phyloP scores from a whole-genome alignment of 768 basidiomycete genomes.

The Tricholoma furcatifolium region DNA sequence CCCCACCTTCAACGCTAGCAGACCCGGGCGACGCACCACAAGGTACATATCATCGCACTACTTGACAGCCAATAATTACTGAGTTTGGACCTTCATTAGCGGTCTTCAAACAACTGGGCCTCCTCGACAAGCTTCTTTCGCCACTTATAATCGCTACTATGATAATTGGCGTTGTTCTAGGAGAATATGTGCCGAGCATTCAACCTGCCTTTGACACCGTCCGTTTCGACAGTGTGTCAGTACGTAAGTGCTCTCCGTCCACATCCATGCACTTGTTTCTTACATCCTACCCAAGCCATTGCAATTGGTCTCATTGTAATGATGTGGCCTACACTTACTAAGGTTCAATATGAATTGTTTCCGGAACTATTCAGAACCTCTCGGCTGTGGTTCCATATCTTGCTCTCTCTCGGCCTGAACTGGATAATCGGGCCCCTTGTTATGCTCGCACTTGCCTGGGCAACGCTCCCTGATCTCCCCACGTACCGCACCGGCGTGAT shows the following conservation, averaged over 20 bases:
- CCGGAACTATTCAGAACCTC: slow-evolving; percentile 51
- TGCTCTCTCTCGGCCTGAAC: slow-evolving; percentile 67
- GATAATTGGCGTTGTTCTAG: slow-evolving; percentile 76
- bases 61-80: neutral
- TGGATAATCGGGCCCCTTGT: slow-evolving; percentile 81
- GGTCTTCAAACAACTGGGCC: slow-evolving; percentile 20
- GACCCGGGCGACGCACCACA: slow-evolving; percentile 13
- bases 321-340: slow-evolving; percentile 83
- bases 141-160: slow-evolving; percentile 66
- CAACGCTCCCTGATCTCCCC: slow-evolving; percentile 76
- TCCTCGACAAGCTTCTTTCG: slow-evolving; percentile 18
- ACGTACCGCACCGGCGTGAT: slow-evolving; percentile 78
- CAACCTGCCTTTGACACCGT: slow-evolving; percentile 62
- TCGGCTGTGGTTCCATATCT: slow-evolving; percentile 65
- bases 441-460: slow-evolving; percentile 88
- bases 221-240: slow-evolving; percentile 67
- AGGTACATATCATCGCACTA: neutral
- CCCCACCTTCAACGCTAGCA: neutral
- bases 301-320: slow-evolving; percentile 80
- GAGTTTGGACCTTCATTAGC: slow-evolving; percentile 2
- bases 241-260: slow-evolving; percentile 56
- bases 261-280: neutral
- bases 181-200: slow-evolving; percentile 61
- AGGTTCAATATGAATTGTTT: slow-evolving; percentile 75
- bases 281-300: slow-evolving; percentile 50